Evolutionary conservation across 2,329 filamentous ascomycete species (phyloP).

Genomic region (Microsporum ferrugineum): DNA sequence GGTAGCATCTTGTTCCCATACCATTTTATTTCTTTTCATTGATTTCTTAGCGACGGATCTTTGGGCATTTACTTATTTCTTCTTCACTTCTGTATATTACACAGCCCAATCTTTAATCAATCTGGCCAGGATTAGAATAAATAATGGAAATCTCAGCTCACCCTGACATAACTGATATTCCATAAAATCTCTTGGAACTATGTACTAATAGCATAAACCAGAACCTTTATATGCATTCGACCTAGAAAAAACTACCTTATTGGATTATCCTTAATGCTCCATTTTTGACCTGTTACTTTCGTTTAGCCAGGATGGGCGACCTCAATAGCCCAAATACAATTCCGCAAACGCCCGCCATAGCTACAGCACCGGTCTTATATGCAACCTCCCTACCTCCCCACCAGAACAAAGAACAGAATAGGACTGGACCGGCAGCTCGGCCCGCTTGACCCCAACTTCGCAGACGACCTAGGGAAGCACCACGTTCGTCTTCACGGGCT

Average conservation of each 20-base stretch:
- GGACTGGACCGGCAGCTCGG: conserved; percentile 69
- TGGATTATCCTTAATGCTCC: background rate
- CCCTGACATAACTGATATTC: background rate
- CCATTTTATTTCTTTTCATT: background rate
- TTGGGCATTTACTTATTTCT: background rate
- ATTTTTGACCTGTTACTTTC: background rate
- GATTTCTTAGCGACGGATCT: background rate
- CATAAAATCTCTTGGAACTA: background rate
- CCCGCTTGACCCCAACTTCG: conserved; percentile 75
- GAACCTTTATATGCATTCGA: background rate
- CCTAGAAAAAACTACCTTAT: background rate
- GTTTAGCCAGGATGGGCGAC: conserved; percentile 38
- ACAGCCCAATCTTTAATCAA: background rate
- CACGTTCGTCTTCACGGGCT: conserved; percentile 65
- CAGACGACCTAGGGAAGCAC: conserved; percentile 74
- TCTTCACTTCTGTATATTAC: background rate
- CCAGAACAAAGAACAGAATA: conserved; percentile 96
- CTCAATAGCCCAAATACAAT: conserved; percentile 62
- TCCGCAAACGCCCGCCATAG: conserved; percentile 62
- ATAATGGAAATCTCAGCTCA: conserved; percentile 1
- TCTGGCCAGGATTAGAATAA: background rate
- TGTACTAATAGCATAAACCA: background rate
- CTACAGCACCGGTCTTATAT: conserved; percentile 67
- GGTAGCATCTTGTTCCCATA: background rate
- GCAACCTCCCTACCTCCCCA: conserved; percentile 86